A percentile compares a stretch with the other conserved stretches of the same genome.
phyloP scores from a whole-genome alignment of 768 basidiomycete species.

The Suillus subluteus region DNA sequence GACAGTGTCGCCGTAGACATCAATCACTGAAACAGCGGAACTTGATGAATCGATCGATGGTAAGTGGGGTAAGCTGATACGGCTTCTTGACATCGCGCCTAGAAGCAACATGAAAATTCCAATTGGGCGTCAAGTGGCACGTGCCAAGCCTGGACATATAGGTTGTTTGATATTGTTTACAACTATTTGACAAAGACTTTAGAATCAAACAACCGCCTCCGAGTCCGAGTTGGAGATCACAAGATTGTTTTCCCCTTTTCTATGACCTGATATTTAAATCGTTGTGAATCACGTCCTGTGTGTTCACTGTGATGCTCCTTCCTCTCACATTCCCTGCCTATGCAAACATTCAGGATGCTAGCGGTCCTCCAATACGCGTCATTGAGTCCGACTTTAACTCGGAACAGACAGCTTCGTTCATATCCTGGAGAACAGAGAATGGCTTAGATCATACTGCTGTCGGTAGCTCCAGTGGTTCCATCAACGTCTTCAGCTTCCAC shows the following conservation, averaged over 20 bases:
- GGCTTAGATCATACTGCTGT: constrained; percentile 10
- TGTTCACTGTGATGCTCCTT: constrained; percentile 25
- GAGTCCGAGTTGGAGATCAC: constrained; percentile 9
- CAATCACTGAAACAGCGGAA: neutral
- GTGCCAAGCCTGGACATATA: neutral
- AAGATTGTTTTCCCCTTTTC: neutral
- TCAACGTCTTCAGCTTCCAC: constrained; percentile 26
- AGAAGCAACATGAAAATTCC: neutral
- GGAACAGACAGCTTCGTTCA: neutral
- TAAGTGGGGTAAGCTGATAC: neutral
- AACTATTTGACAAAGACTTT: constrained; percentile 33
- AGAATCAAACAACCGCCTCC: constrained; percentile 32
- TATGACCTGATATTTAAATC: neutral
- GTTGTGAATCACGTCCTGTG: neutral
- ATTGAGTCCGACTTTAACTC: constrained; percentile 28
- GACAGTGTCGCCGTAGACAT: neutral
- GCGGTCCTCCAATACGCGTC: constrained; percentile 7
- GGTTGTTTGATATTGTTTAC: neutral
- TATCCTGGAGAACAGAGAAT: constrained; percentile 4
- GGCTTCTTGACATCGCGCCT: neutral
- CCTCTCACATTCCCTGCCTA: constrained; percentile 27
- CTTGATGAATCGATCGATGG: neutral
- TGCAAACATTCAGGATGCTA: constrained; percentile 9
- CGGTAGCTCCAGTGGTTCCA: constrained; percentile 27
- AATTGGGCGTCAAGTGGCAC: neutral